A percentile compares a stretch with the other conserved stretches of the same genome.
Conservation (phyloP, 2,329 filamentous ascomycete genomes). For the Colletotrichum euphorbiae region DNA sequence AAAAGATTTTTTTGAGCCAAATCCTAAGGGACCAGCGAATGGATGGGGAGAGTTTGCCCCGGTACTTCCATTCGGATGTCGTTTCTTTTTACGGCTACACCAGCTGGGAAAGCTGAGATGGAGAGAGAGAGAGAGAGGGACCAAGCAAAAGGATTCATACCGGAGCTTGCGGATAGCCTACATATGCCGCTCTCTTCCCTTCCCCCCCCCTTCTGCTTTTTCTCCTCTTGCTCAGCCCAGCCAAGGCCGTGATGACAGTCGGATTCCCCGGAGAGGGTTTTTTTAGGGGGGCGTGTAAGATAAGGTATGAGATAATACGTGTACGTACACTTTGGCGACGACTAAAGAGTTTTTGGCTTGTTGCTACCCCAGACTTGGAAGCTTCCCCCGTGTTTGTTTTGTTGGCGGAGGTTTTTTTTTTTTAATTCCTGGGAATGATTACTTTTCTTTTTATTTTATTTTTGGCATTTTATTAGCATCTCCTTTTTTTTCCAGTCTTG, state of each 20-base stretch:
- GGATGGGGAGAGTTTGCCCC: background rate
- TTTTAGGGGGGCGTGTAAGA: background rate
- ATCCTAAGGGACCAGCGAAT: conserved; percentile 4
- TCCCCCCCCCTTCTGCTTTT: too few relatives aligned
- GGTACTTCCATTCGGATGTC: background rate
- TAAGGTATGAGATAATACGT: background rate
- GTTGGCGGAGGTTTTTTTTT: conserved; percentile 11
- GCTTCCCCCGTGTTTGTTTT: conserved; percentile 27
- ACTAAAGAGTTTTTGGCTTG: conserved; percentile 9
- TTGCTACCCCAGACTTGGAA: background rate
- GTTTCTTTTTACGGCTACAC: background rate
- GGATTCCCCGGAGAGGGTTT: conserved; percentile 21
- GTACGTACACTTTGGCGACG: conserved; percentile 8
- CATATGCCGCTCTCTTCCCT: background rate
- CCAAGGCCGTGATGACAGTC: conserved; percentile 6
- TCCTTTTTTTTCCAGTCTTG: background rate
- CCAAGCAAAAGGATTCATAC: conserved; percentile 5
- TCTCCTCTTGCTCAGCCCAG: background rate
- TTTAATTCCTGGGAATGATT: conserved; percentile 26
- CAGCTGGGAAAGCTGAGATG: background rate
- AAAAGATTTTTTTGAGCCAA: background rate
- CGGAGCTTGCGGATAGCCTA: conserved; percentile 26
- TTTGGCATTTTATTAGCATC: background rate
- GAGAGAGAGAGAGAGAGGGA: background rate
- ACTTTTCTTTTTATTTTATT: background rate